phyloP scores from a whole-genome alignment of 2,329 filamentous ascomycete genomes.

The Claviceps spartinae region DNA sequence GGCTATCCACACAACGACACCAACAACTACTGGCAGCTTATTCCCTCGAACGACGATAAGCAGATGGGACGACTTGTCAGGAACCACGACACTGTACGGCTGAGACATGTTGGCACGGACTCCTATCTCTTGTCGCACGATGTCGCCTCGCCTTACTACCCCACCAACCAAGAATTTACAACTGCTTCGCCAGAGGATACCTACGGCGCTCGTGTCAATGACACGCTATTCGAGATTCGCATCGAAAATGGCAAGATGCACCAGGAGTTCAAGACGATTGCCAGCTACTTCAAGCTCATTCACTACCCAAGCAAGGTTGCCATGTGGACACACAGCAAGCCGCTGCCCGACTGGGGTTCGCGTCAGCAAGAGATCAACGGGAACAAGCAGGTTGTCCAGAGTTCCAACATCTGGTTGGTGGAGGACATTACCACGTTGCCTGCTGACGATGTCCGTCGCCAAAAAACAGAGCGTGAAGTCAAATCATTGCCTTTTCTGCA shows the following conservation, averaged over 20 bases:
- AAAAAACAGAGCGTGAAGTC: conserved; percentile 63
- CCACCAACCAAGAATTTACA: conserved; percentile 98
- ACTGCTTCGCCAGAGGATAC: conserved; percentile 62
- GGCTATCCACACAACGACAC: conserved; percentile 97
- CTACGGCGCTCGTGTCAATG: conserved; percentile 60
- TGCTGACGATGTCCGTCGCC: conserved; percentile 55
- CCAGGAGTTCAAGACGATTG: conserved; percentile 79
- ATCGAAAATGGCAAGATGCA: conserved; percentile 72
- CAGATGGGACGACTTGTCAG: conserved; percentile 51
- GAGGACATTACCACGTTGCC: conserved; percentile 79
- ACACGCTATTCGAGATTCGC: conserved; percentile 85
- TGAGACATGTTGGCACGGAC: conserved; percentile 77
- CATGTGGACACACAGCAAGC: conserved; percentile 95
- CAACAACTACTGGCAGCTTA: conserved; percentile 95
- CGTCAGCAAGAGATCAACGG: conserved; percentile 99
- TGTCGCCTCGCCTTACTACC: conserved; percentile 89
- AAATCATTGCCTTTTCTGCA: conserved; percentile 77
- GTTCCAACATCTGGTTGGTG: conserved; percentile 88
- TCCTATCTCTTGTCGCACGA: conserved; percentile 84
- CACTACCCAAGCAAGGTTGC: conserved; percentile 92
- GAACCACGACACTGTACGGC: conserved; percentile 74
- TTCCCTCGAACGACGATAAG: conserved; percentile 52
- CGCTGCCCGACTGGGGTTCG: conserved; percentile 93
- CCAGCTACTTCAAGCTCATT: conserved; percentile 89
- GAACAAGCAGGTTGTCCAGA: conserved; percentile 85